Evolutionary conservation across 306 rosid species (phyloP), one percentile per base, ranked within the genome.

Genomic region (Inga oerstediana): DNA sequence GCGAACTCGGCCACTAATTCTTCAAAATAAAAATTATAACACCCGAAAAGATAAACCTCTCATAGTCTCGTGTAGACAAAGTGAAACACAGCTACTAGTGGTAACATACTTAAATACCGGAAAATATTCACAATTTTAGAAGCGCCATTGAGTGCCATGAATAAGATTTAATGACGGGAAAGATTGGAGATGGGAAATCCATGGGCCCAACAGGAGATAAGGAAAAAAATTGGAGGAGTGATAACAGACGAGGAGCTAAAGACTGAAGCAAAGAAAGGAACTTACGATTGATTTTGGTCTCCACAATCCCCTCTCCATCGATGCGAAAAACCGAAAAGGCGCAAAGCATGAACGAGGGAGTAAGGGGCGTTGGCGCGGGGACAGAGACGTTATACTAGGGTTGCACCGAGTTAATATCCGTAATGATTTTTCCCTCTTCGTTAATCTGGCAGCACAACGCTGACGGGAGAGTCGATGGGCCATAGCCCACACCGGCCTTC

Each of bases 321-420:
- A 44, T 43, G 9, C 5, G 48, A 75, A 35, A 61, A 10, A 12
- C 5, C 37, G 68, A 62, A 22, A 59, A 59, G 66, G 66, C 34
- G 66, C 17, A 27, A 13, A 70, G 17, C 7, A 72, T 44, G 77
- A 73, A 48, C 41, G 2, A 7, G 30, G 10, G 27, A n/a, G 11
- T 56, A 12, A 8, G 1, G 16, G 61, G 48, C 24, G 73, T 44
- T 43, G 81, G 61, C 43, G 43, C 62, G 22, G 41, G 41, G 14
- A 41, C 22, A 22, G n/a, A 5, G 66, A 37, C 68, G 48, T 41
- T 24, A 41, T 14, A 8, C 44, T 77, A 77, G 80, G 80, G 80
- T 59, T 76, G 39, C 24, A 2, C 54, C 15, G 27, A n/a, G 30
- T 8, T n/a, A 20, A 20, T 17, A 20, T 45, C 48, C 7, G 30